These are phyloP conservation scores for Botryotinia convoluta DNA, from an alignment of 2,329 filamentous ascomycete species.

Conservation along the genomic window DNA sequence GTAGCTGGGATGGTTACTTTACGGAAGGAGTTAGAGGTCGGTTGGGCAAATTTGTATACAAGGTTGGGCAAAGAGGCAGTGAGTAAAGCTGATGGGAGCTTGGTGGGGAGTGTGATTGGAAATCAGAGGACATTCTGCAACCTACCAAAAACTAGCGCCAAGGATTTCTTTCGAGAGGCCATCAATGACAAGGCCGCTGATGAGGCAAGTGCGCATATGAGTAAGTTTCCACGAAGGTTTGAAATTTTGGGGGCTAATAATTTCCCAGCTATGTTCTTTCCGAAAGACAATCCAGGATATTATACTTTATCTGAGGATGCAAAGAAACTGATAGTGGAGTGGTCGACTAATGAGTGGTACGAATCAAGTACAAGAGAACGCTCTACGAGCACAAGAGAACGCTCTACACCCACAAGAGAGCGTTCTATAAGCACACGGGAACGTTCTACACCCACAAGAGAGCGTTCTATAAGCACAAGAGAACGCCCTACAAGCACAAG, in stretches of 20 bases:
- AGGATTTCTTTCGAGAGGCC: conserved; percentile 62
- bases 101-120: conserved; percentile 60
- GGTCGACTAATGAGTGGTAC: conserved; percentile 67
- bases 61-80: conserved; percentile 69
- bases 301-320: conserved; percentile 64
- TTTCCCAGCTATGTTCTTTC: conserved; percentile 65
- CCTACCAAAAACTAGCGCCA: conserved; percentile 58
- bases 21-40: conserved; percentile 63
- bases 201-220: conserved; percentile 78
- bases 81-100: conserved; percentile 46
- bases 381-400: not conserved
- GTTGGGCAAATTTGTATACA: conserved; percentile 86
- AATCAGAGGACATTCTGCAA: conserved; percentile 86
- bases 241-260: conserved; percentile 22
- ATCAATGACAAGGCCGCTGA: conserved; percentile 77
- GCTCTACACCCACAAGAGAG: not conserved
- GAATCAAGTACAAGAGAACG: conserved; percentile 45
- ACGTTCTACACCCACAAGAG: not conserved
- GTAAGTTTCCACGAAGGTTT: conserved; percentile 43
- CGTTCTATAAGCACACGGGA: not conserved
- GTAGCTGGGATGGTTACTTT: conserved; percentile 66
- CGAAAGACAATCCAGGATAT: conserved; percentile 70
- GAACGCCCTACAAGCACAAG: not conserved
- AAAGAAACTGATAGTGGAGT: conserved; percentile 61
- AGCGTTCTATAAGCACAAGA: not conserved